A percentile compares a stretch with the other conserved stretches of the same genome.
Conservation (phyloP, 108 stramenopile genomes). For the Thalassiosira profunda region DNA sequence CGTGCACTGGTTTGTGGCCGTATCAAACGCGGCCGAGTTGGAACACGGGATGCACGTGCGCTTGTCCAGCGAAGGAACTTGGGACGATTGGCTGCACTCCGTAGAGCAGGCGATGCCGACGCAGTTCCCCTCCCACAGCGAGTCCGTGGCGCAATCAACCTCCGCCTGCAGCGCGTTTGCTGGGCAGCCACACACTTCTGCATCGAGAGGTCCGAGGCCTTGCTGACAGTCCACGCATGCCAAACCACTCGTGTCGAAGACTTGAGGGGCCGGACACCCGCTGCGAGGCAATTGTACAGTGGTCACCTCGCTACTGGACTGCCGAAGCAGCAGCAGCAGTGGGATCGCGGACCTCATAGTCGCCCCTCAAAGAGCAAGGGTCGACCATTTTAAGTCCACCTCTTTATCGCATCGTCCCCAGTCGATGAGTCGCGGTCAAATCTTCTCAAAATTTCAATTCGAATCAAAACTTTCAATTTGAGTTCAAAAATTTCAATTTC, state of each 20-base stretch:
- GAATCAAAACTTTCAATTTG: too few species aligned
- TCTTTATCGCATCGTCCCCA: too few species aligned
- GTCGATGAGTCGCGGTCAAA: too few species aligned
- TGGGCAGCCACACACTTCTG: conserved; percentile 16
- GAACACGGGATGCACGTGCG: conserved; percentile 21
- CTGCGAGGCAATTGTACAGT: conserved; percentile 5
- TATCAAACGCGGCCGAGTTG: conserved; percentile 4
- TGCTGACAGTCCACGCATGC: conserved; percentile 23
- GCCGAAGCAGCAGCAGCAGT: not conserved
- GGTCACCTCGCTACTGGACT: conserved; percentile 3
- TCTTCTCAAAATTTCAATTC: too few species aligned
- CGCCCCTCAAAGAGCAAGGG: too few species aligned
- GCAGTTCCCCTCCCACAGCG: conserved; percentile 30
- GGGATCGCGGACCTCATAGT: too few species aligned
- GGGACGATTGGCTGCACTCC: not conserved
- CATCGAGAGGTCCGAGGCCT: too few species aligned
- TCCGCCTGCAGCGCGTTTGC: conserved; percentile 6
- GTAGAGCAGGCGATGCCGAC: conserved; percentile 6
- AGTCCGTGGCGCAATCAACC: conserved; percentile 24
- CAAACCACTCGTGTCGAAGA: conserved; percentile 15
- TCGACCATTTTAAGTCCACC: too few species aligned
- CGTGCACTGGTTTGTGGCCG: conserved; percentile 12
- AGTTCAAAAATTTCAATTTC: too few species aligned
- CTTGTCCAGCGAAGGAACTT: conserved; percentile 20
- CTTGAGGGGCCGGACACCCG: conserved; percentile 3